Evolutionary conservation across 805 yeast species (phyloP), one percentile per base, ranked within the genome.

Genomic region (Kazachstania africana): DNA sequence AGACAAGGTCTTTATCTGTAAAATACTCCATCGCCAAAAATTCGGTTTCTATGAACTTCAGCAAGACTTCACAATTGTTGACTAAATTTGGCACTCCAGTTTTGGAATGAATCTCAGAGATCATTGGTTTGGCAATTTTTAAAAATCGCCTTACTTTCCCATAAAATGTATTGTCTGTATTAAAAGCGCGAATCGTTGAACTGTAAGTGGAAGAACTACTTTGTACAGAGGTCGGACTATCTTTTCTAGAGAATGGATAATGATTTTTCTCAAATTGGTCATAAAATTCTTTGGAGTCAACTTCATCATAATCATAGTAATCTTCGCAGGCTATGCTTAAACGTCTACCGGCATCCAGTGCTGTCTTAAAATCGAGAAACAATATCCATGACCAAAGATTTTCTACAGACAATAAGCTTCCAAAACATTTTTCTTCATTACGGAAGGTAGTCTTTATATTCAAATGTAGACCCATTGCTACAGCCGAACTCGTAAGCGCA

Each of bases 301-400:
- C 12, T 17, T 31, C 39, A 20, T 38, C 33, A 15, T 26, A 21
- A 29, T 35, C 36, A 23, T 27, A n/a, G 21, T 33, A 43, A 3
- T 16, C n/a, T 4, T 28, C 27, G 6, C 21, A 15, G 12, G 27
- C 12, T 4, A 44, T 33, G 26, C 35, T 28, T 17, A 47, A 23
- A 3, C 48, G 44, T 6, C 36, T 37, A 1, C 61, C 61, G 14
- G 41, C 40, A 21, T 43, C 43, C 16, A 44, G 40, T 1, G 59
- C 36, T 1, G 39, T 26, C 4, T 34, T 36, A 20, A 45, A 37
- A 38, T 56, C 61, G 6, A 38, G 27, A 24, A 36, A 44, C 9
- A 52, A 16, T 2, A 45, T 37, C 47, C 49, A 42, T 14, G 41
- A 38, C 51, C 57, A 55, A 10, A 51, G 15, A 14, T 42, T 43